Base-by-base conservation (phyloP, 78 protist species). In the Dictyostelium purpureum region DNA sequence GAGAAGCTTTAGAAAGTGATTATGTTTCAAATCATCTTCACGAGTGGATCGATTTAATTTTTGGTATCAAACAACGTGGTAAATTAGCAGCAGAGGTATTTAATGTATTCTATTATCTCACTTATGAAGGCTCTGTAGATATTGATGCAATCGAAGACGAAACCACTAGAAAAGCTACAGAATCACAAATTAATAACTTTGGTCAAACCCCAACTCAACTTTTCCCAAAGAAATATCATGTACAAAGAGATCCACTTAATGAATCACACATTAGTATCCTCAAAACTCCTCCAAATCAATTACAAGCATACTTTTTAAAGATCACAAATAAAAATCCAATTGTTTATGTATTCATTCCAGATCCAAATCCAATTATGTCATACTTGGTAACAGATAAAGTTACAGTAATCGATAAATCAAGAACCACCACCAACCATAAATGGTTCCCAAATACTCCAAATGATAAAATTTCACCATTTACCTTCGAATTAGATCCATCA, bases 201-300 rank as follows among this genome's bases (percentile, higher is more conserved):
- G 99, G 99, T 14, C 99, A 99, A 94, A 95, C 97, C 18, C 99
- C 99, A 26, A 12, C 70, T 11, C 99, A 97, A 78, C 94, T 99
- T 28, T 97, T 97, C 82, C n/a, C 80, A 9, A 88, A 89, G 80
- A 70, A 73, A 45, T 52, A 93, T 2, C 97, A 94, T 78, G 78
- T 89, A 0, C 40, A n/a, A 37, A 38, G 96, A 14, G 89, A 80
- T 7, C 66, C 96, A 33, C 16, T 56, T 0, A 73, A 85, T 40
- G 92, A 85, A 38, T 38, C 63, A 31, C 92, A 85, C 26, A 47
- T 56, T 33, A 73, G 82, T 0, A 85, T 85, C 11, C 56, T 69
- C 47, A 82, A 82, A 33, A 63, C 80, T 3, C 40, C 67, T 1
- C 90, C 79, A 33, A 57, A 52, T 43, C 65, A 70, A 21, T 37